phyloP scores from a whole-genome alignment of 2,329 filamentous ascomycete species.

The Phyllosticta citriasiana region DNA sequence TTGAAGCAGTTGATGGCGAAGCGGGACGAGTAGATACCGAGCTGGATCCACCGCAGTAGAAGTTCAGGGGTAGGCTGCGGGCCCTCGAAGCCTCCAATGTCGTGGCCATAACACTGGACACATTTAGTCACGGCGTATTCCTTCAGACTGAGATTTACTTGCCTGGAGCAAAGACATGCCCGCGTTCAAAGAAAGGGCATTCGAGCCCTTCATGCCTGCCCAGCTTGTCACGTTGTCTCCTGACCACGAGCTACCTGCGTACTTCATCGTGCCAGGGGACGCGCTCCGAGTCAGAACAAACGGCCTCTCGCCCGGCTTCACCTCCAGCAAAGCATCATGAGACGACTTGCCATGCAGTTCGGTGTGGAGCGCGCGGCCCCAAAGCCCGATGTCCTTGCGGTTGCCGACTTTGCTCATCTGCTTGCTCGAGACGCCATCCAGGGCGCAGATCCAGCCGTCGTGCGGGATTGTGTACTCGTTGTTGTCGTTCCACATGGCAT shows the following conservation, averaged over 20 bases:
- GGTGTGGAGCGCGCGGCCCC: slow-evolving; percentile 59
- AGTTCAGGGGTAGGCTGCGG: slow-evolving; percentile 62
- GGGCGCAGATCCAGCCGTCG: slow-evolving; percentile 54
- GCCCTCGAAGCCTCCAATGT: slow-evolving; percentile 67
- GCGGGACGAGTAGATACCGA: slow-evolving; percentile 58
- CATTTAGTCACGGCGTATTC: background rate
- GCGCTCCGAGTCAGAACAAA: slow-evolving; percentile 63
- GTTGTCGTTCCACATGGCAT: slow-evolving; percentile 72
- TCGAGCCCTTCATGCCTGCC: slow-evolving; percentile 62
- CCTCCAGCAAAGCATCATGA: slow-evolving; percentile 53
- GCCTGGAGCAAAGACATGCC: slow-evolving; percentile 58
- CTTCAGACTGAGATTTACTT: slow-evolving; percentile 10
- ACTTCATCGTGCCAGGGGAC: slow-evolving; percentile 59
- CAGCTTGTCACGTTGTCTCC: slow-evolving; percentile 68
- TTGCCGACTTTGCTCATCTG: slow-evolving; percentile 9
- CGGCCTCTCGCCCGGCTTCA: slow-evolving; percentile 49
- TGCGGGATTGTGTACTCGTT: slow-evolving; percentile 62
- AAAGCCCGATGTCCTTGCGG: slow-evolving; percentile 50
- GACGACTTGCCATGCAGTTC: slow-evolving; percentile 64
- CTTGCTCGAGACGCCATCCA: slow-evolving; percentile 35
- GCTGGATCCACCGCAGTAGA: slow-evolving; percentile 62
- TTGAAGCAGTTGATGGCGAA: slow-evolving; percentile 76
- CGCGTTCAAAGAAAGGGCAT: slow-evolving; percentile 57
- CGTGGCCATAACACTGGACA: slow-evolving; percentile 53
- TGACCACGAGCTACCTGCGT: slow-evolving; percentile 63